Conservation (phyloP, 345 rosid species). For the Eucalyptus marginata region DNA sequence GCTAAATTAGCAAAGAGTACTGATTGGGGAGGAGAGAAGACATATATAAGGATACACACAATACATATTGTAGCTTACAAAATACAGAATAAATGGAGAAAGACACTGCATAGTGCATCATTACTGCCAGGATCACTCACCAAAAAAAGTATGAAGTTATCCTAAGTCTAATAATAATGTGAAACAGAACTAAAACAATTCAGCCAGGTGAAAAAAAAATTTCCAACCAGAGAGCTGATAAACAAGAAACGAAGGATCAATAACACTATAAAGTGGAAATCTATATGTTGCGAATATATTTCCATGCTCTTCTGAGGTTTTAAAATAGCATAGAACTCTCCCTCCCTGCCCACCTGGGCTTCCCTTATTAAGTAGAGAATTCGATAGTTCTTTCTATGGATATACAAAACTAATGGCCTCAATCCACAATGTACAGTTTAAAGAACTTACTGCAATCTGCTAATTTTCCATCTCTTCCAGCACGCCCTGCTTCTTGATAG, state of each 20-base stretch:
- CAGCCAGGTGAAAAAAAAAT: not conserved
- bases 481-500: conserved; percentile 98
- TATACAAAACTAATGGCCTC: not conserved
- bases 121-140: not conserved
- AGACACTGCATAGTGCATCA: not conserved
- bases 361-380: not conserved
- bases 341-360: not conserved
- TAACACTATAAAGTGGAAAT: not conserved
- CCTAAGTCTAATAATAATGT: not conserved
- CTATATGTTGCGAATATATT: not conserved
- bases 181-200: not conserved
- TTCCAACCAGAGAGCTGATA: not conserved
- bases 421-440: not conserved
- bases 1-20: conserved; percentile 68
- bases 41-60: not conserved
- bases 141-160: not conserved
- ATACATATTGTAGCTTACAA: not conserved
- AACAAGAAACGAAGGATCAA: not conserved
- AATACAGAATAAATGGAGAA: not conserved
- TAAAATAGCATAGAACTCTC: not conserved
- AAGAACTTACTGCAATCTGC: conserved; percentile 68
- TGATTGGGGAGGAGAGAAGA: conserved; percentile 7
- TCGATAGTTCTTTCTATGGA: not conserved
- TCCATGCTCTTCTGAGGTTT: not conserved
- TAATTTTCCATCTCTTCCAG: conserved; percentile 87